A percentile compares a stretch with the other conserved stretches of the same genome.
phyloP scores from a whole-genome alignment of 179 eudicot genomes.

The Amaranthus tricolor region DNA sequence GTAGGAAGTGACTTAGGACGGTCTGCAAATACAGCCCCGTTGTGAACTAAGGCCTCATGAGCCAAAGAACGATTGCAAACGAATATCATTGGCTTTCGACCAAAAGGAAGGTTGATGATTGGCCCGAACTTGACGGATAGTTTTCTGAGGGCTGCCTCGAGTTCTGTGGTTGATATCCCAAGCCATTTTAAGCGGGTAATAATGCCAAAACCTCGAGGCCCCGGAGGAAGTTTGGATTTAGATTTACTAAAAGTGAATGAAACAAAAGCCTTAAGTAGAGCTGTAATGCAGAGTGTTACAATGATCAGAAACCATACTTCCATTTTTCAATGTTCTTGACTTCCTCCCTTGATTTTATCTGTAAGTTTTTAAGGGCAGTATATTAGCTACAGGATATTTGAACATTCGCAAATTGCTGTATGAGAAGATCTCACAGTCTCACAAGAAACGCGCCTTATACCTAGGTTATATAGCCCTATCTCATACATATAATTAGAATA shows the following conservation, averaged over 20 bases:
- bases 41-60: conserved; percentile 17
- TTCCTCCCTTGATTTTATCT: no score
- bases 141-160: background rate
- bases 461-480: no score
- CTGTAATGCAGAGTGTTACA: background rate
- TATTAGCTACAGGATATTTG: no score
- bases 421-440: no score
- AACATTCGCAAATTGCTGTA: no score
- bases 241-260: background rate
- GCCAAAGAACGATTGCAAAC: conserved; percentile 5
- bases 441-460: no score
- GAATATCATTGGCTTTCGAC: background rate
- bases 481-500: no score
- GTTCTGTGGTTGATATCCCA: conserved; percentile 5
- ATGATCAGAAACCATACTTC: conserved; percentile 7
- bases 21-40: conserved; percentile 18
- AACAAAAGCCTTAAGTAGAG: background rate
- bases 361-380: no score
- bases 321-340: background rate
- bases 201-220: background rate
- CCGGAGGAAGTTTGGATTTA: conserved; percentile 14
- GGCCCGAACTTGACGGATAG: conserved; percentile 8
- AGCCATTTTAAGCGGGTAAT: conserved; percentile 8
- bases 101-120: conserved; percentile 1
- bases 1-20: conserved; percentile 14